Conservation (phyloP, 441 rosid genomes). For the Populus hybrid region DNA sequence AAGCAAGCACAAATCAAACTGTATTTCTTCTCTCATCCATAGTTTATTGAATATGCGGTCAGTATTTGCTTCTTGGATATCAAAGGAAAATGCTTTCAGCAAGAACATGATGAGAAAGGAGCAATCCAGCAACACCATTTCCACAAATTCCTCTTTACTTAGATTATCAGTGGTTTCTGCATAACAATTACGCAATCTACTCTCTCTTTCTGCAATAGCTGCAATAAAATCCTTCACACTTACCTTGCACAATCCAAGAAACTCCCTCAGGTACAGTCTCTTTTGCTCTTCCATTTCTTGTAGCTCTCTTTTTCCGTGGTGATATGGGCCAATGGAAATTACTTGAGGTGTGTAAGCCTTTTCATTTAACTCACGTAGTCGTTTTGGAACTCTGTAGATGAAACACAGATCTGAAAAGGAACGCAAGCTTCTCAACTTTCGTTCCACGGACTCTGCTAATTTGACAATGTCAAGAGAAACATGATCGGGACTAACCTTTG, state of each 20-base stretch:
- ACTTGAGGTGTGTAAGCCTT: conserved; percentile 7
- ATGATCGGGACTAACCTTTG: background rate
- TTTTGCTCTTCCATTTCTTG: conserved; percentile 14
- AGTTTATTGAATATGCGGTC: background rate
- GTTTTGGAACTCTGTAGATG: background rate
- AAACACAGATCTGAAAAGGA: background rate
- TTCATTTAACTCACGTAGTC: background rate
- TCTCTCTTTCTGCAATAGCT: background rate
- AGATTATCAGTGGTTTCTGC: conserved; percentile 7
- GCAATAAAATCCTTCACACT: no score
- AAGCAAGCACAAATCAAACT: background rate
- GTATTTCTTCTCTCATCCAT: background rate
- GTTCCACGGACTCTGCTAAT: background rate
- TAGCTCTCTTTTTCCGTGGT: background rate
- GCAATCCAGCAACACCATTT: background rate
- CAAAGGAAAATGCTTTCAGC: background rate
- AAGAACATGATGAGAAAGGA: conserved; percentile 6
- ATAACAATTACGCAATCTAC: conserved; percentile 12
- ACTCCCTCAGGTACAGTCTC: background rate
- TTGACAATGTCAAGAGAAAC: background rate
- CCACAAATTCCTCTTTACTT: background rate
- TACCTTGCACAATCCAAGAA: background rate
- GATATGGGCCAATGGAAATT: conserved; percentile 10
- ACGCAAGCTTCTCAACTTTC: background rate
- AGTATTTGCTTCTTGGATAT: background rate